These are phyloP conservation scores for Salix brachista DNA, from an alignment of 345 rosid species.

Conservation along the genomic window DNA sequence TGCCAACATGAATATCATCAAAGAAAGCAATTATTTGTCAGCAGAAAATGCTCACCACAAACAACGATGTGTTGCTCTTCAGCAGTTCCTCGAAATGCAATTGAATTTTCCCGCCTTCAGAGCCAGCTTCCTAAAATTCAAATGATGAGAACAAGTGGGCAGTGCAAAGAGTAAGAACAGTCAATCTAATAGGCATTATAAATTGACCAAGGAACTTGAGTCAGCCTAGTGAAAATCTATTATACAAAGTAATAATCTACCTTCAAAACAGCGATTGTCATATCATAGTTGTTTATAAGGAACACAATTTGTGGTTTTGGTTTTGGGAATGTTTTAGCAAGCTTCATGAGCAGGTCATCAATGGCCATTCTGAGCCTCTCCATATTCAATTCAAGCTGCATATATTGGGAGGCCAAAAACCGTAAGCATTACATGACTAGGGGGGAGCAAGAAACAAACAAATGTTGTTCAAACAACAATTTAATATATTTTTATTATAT, in stretches of 20 bases:
- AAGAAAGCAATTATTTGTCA: background rate
- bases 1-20: background rate
- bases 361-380: conserved; percentile 92
- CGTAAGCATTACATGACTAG: background rate
- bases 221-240: background rate
- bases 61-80: conserved; percentile 80
- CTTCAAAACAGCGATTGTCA: conserved; percentile 94
- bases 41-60: conserved; percentile 57
- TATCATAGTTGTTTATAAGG: conserved; percentile 90
- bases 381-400: conserved; percentile 94
- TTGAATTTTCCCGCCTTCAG: conserved; percentile 93
- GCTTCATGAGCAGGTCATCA: conserved; percentile 81
- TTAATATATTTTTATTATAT: background rate
- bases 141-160: conserved; percentile 3
- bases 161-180: background rate
- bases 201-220: background rate
- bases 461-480: background rate
- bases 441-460: background rate
- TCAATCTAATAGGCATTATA: background rate
- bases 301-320: conserved; percentile 79
- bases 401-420: background rate
- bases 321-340: conserved; percentile 67
- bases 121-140: conserved; percentile 76
- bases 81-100: conserved; percentile 83
- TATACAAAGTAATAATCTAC: conserved; percentile 31